Evolutionary conservation across 495 filamentous ascomycete genomes (phyloP).

Genomic region (Trichoderma reesei): DNA sequence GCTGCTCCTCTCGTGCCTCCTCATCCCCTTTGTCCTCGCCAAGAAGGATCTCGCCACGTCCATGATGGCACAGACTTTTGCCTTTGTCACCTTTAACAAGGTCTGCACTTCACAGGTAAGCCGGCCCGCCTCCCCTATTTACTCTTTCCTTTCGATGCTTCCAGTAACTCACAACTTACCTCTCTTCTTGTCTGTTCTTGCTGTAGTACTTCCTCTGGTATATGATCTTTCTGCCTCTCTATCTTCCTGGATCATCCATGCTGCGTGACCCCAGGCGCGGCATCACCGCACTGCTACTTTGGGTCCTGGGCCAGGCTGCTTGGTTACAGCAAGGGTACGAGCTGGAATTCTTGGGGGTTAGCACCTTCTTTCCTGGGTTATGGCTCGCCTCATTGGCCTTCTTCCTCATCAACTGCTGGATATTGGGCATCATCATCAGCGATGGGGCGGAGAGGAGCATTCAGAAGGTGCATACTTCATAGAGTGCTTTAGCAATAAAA

Average conservation of each 20-base stretch:
- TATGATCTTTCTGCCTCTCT: conserved; percentile 81
- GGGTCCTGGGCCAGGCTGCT: conserved; percentile 60
- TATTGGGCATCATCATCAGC: conserved; percentile 65
- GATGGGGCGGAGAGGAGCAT: conserved; percentile 44
- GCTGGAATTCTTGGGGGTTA: conserved; percentile 80
- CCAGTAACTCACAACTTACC: background rate
- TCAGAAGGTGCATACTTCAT: background rate
- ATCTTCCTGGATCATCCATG: conserved; percentile 71
- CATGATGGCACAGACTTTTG: conserved; percentile 98
- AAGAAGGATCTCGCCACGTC: conserved; percentile 72
- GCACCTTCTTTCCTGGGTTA: conserved; percentile 75
- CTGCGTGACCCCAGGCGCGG: conserved; percentile 50
- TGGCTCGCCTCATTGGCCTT: conserved; percentile 68
- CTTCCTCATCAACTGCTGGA: conserved; percentile 79
- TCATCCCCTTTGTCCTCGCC: conserved; percentile 69
- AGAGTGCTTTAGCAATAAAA: background rate
- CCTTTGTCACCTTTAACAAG: conserved; percentile 96
- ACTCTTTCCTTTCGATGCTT: background rate
- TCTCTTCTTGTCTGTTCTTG: background rate
- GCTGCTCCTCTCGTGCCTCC: conserved; percentile 60
- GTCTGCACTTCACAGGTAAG: conserved; percentile 93
- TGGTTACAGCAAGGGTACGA: conserved; percentile 87
- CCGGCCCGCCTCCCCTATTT: background rate
- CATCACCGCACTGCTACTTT: conserved; percentile 51
- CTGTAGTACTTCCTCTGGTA: conserved; percentile 95